phyloP scores from a whole-genome alignment of 768 basidiomycete species.

The Panaeolus papilionaceus region DNA sequence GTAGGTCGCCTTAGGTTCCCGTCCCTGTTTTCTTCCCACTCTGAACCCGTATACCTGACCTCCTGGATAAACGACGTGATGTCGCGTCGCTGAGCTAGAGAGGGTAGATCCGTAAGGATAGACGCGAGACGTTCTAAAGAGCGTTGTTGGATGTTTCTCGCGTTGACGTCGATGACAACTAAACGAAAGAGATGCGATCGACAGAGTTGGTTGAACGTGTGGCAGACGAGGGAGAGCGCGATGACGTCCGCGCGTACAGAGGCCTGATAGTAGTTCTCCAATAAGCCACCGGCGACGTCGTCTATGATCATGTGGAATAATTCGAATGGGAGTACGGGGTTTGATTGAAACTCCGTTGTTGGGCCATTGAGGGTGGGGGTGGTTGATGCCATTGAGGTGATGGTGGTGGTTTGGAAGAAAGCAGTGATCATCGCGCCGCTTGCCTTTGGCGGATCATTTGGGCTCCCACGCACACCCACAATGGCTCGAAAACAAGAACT shows the following conservation, averaged over 20 bases:
- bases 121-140: neutral
- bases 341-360: neutral
- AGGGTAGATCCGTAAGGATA: neutral
- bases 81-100: too few relatives aligned
- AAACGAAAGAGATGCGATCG: neutral
- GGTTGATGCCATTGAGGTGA: neutral
- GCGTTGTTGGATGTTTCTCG: neutral
- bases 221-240: constrained; percentile 5
- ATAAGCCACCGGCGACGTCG: neutral
- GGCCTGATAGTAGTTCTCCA: neutral
- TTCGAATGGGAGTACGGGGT: neutral
- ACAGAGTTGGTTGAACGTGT: constrained; percentile 1
- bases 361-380: neutral
- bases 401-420: constrained; percentile 1
- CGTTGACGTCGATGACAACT: neutral
- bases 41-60: neutral
- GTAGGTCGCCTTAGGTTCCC: neutral
- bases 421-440: neutral
- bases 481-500: too few relatives aligned
- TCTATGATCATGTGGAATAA: neutral
- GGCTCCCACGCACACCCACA: neutral
- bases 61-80: neutral
- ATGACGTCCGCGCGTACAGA: neutral
- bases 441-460: neutral
- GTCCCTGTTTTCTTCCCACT: neutral